Evolutionary conservation across 2,329 filamentous ascomycete species (phyloP), one percentile per base, ranked within the genome.

Genomic region (Pezizomycotina sp.): DNA sequence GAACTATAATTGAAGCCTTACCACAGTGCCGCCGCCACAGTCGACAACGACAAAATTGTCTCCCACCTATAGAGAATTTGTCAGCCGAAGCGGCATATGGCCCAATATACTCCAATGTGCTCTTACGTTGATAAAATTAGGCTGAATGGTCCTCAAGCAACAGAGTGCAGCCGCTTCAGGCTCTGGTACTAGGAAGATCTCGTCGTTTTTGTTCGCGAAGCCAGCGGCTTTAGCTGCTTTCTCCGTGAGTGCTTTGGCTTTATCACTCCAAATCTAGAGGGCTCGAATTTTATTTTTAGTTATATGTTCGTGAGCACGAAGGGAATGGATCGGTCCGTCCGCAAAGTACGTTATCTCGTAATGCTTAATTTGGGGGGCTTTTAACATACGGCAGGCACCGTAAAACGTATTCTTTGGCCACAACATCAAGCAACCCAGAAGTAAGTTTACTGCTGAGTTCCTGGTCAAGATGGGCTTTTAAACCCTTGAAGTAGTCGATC

Each of bases 211-310:
- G 8, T 42, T 66, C 4, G 78, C 79, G 74, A 86, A 81, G 3
- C 79, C 80, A 0, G 79, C 80, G 39, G 72, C 63, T 58, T 83
- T 75, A 7, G 79, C 79, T 4, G 79, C 80, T 52, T 77, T 69
- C 31, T 83, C 58, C 2, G 79, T 86, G 4, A 77, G 78, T 55
- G 82, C 79, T 60, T 84, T 86, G n/a, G 79, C 80, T 0, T 76
- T 70, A 54, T 89, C 80, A 15, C 73, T 80, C 80, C 80, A 89
- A 5, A 86, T 77, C 5, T 15, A 13, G 4, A 13, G 37, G 9
- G 6, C 15, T 30, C n/a, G 22, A 8, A 25, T 8, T 8, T 8
- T 8, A 8, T 25, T 8, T 25, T n/a, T n/a, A 25, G 22, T 8
- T 25, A 8, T 25, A 25, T 8, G 22, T 9, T 9, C 9, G 27